Evolutionary conservation across 2,329 filamentous ascomycete genomes (phyloP).

Genomic region (Diaporthe humulicola): DNA sequence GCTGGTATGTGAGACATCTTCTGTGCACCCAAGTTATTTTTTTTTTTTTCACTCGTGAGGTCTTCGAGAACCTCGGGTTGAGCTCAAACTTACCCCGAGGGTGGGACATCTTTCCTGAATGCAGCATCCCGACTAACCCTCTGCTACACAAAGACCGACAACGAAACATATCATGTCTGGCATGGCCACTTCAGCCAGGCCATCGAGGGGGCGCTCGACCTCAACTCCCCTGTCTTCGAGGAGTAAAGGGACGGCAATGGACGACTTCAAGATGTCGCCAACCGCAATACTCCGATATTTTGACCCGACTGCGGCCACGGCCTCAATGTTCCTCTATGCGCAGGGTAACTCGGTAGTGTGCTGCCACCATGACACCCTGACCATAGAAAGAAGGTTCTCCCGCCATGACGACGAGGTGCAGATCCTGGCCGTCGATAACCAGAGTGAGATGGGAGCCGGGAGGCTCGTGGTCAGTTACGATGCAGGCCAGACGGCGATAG

Average conservation of each 20-base stretch:
- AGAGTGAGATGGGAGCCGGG: slow-evolving; percentile 87
- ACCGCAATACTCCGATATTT: slow-evolving; percentile 71
- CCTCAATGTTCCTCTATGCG: slow-evolving; percentile 90
- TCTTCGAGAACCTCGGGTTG: slow-evolving; percentile 42
- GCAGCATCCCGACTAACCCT: slow-evolving; percentile 47
- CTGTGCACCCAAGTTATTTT: slow-evolving; percentile 40
- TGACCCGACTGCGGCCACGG: slow-evolving; percentile 91
- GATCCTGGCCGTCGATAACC: slow-evolving; percentile 89
- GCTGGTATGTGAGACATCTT: slow-evolving; percentile 55
- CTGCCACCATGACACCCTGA: slow-evolving; percentile 91
- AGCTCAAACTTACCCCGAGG: slow-evolving; percentile 42
- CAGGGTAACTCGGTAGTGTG: slow-evolving; percentile 86
- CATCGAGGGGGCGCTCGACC: slow-evolving; percentile 70
- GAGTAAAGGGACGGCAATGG: slow-evolving; percentile 58
- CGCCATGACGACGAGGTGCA: slow-evolving; percentile 86
- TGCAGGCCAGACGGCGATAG: slow-evolving; percentile 88
- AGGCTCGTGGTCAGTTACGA: slow-evolving; percentile 94
- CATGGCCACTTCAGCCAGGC: slow-evolving; percentile 70
- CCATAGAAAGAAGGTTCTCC: slow-evolving; percentile 88
- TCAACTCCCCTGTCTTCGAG: slow-evolving; percentile 67
- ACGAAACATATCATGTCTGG: slow-evolving; percentile 54
- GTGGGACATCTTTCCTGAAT: slow-evolving; percentile 34
- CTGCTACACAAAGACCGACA: slow-evolving; percentile 41
- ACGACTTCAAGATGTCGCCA: slow-evolving; percentile 67
- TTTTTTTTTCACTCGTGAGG: no score